These are phyloP conservation scores for Colletotrichum tropicale DNA, from an alignment of 2,329 filamentous ascomycete genomes.

Conservation along the genomic window DNA sequence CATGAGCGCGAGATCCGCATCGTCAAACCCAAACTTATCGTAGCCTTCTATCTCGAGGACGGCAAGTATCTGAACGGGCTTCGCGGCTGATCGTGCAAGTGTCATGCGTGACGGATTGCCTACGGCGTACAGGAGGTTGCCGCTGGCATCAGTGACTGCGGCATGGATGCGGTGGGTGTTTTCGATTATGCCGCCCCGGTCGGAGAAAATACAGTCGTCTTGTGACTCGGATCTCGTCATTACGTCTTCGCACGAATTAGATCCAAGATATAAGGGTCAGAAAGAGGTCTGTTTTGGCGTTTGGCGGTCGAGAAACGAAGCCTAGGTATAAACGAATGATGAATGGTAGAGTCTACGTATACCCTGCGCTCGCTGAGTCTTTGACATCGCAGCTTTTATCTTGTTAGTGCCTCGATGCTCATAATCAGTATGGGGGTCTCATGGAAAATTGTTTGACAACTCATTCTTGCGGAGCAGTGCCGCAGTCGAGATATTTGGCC, in stretches of 20 bases:
- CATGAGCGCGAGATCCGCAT: neutral
- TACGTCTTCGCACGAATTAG: neutral
- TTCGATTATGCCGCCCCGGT: neutral
- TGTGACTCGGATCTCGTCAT: neutral
- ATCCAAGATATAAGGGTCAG: neutral
- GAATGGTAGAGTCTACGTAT: neutral
- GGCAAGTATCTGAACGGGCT: neutral
- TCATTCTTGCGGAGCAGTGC: neutral
- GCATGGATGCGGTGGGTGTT: neutral
- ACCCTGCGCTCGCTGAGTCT: neutral
- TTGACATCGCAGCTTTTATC: neutral
- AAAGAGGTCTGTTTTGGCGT: neutral
- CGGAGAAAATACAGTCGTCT: neutral
- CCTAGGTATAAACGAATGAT: neutral
- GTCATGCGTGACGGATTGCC: neutral
- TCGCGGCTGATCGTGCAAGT: neutral
- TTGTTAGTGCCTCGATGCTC: neutral
- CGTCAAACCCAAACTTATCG: neutral
- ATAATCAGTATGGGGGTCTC: neutral
- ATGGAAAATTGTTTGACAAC: no score
- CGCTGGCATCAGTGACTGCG: neutral
- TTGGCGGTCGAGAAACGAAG: neutral
- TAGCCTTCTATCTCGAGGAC: neutral
- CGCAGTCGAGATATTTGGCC: neutral
- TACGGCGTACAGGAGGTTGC: neutral